Conservation (phyloP, 192 early-diverging fungal species). For the Phlyctochytrium bullatum region DNA sequence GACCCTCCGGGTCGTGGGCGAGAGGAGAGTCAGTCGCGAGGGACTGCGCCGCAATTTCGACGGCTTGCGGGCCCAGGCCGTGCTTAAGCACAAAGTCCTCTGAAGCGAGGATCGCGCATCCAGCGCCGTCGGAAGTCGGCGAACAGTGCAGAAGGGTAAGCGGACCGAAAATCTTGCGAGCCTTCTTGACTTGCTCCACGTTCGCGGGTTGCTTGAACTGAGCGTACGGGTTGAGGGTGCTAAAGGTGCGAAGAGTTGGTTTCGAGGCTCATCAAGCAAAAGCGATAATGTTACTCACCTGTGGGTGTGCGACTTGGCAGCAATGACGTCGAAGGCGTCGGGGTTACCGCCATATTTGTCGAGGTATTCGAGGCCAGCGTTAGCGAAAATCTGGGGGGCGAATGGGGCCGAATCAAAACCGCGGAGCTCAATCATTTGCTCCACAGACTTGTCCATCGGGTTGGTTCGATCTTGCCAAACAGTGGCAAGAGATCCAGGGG, state of each 20-base stretch:
- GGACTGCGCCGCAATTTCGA: constrained; percentile 64
- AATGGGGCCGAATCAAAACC: constrained; percentile 55
- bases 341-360: constrained; percentile 58
- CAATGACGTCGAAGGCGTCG: constrained; percentile 65
- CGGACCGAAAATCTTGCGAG: constrained; percentile 65
- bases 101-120: constrained; percentile 61
- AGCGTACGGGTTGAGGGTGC: constrained; percentile 66
- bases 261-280: too few relatives aligned
- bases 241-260: constrained; percentile 11
- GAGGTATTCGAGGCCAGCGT: constrained; percentile 68
- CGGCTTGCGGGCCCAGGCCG: constrained; percentile 55
- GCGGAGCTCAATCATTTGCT: constrained; percentile 55
- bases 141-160: constrained; percentile 74
- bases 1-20: constrained; percentile 31
- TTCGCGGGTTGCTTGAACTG: constrained; percentile 58
- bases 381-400: constrained; percentile 70
- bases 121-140: constrained; percentile 72
- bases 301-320: constrained; percentile 73
- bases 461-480: constrained; percentile 60
- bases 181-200: constrained; percentile 53
- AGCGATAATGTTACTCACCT: constrained; percentile 20
- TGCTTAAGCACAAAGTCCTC: constrained; percentile 66
- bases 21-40: constrained; percentile 71
- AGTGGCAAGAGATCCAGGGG: constrained; percentile 38
- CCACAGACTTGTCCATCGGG: constrained; percentile 59